Base-by-base conservation (phyloP, 2,329 filamentous ascomycete genomes). In the Cadophora luteo-olivacea region DNA sequence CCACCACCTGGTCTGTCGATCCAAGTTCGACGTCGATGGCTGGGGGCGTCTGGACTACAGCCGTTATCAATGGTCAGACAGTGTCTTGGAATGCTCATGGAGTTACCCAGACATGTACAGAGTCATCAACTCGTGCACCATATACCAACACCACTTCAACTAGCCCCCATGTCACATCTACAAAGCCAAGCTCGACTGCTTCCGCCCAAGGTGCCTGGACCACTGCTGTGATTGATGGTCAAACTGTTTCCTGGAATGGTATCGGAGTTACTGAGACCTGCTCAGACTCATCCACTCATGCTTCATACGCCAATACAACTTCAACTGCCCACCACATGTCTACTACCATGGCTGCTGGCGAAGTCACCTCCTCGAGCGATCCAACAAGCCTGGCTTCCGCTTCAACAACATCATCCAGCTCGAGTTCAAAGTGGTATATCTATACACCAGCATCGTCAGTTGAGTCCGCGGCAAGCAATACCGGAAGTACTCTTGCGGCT, bases 11-110 rank as follows among this genome's bases (percentile, higher is more conserved):
- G 48, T 55, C 49, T n/a, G 49, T 14, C 7, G 22, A 36, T 48
- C 14, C 36, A 33, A 65, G 22, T 16, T 32, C 54, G 4, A 65
- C 55, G 4, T 51, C 48, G 22, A 52, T 54, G 8, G 64, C 49
- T 45, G 11, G 29, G 8, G 49, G 66, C 5, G 32, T 33, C 9
- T 69, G 48, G 61, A 65, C 66, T 38, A 66, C 69, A 45, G 51
- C 57, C 22, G 0, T 68, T 14, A 22, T 64, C 38, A 38, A 54
- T 55, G 45, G 25, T 12, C 32, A 68, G 14, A 51, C 58, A n/a
- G 32, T 66, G 6, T 70, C 69, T 8, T 70, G 66, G 66, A 65
- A 65, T 48, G 51, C 51, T 12, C 49, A 65, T 65, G 52, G 62
- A 33, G 52, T 48, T 32, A 65, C 51, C 3, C 33, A 57, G 25